phyloP scores from a whole-genome alignment of 441 rosid species.

The Viola pubescens region DNA sequence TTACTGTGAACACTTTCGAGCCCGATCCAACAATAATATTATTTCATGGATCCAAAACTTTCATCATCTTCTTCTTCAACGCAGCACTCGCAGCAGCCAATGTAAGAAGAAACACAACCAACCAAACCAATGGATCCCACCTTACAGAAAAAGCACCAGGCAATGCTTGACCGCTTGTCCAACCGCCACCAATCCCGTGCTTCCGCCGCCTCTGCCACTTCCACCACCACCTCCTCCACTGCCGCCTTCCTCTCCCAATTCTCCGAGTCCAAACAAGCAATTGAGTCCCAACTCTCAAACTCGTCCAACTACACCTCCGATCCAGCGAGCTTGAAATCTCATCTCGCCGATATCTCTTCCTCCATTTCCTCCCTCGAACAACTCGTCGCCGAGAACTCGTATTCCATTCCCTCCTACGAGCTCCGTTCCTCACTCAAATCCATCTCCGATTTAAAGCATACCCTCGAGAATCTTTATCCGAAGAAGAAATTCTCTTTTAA shows the following conservation, averaged over 20 bases:
- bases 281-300: constrained; percentile 45
- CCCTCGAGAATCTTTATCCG: constrained; percentile 45
- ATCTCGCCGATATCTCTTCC: constrained; percentile 41
- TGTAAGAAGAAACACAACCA: not conserved
- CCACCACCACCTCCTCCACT: constrained; percentile 23
- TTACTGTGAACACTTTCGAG: too few relatives aligned
- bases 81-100: too few relatives aligned
- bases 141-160: constrained; percentile 55
- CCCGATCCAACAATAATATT: too few relatives aligned
- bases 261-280: constrained; percentile 40
- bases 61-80: too few relatives aligned
- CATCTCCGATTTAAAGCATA: constrained; percentile 51
- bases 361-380: constrained; percentile 62
- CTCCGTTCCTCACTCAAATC: constrained; percentile 61
- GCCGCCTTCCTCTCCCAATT: constrained; percentile 57
- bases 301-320: constrained; percentile 26
- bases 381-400: constrained; percentile 69
- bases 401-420: constrained; percentile 68
- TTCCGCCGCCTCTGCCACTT: constrained; percentile 31
- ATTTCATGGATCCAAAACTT: too few relatives aligned
- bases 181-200: constrained; percentile 57
- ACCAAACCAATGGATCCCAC: constrained; percentile 21
- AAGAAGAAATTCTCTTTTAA: constrained; percentile 76
- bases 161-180: constrained; percentile 72
- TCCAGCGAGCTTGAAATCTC: constrained; percentile 35